Base-by-base conservation (phyloP, 1,284 basidiomycete genomes). In the Erythrobasidium hasegawianum region DNA sequence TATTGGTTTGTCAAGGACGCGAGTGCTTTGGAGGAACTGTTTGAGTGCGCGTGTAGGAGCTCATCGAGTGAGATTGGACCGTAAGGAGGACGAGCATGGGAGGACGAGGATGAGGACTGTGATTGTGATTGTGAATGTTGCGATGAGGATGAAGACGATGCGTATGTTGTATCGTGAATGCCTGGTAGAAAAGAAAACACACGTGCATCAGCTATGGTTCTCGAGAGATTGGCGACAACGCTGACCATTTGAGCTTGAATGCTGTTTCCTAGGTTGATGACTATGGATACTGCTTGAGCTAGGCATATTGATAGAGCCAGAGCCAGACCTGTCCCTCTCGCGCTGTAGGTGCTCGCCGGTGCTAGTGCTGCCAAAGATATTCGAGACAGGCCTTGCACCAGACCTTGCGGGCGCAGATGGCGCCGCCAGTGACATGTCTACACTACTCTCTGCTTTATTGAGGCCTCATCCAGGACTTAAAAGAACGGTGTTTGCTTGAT, bases 1-100 rank as follows among this genome's bases (percentile, higher is more conserved):
- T 57, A 58, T 18, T 57, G 57, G 20, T 33, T 24, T 14, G 57
- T 18, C 1, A 65, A 26, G 10, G 40, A 33, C 27, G 62, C 40
- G 2, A 65, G 62, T 13, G 62, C 62, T 38, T 40, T 50, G 1
- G 39, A n/a, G 2, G 39, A 22, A 39, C 57, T 55, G 53, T 58
- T 39, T 10, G 43, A 41, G 20, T 57, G 55, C 16, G 62, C 45
- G 10, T 55, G 43, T 22, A 65, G 29, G 2, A 65, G 50, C 38
- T 65, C 50, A 18, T 57, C 47, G 2, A 65, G n/a, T 8, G 55
- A 40, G 2, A 65, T 58, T 29, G 62, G 62, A 22, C 57, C 55
- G 33, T 57, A 65, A 10, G 61, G 33, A 11, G 59, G n/a, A 10
- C 27, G n/a, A 14, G 29, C 1, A 22, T 33, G n/a, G 20, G 27